Evolutionary conservation across 139 green algal species (phyloP).

Genomic region (Coccomyxa sp.): DNA sequence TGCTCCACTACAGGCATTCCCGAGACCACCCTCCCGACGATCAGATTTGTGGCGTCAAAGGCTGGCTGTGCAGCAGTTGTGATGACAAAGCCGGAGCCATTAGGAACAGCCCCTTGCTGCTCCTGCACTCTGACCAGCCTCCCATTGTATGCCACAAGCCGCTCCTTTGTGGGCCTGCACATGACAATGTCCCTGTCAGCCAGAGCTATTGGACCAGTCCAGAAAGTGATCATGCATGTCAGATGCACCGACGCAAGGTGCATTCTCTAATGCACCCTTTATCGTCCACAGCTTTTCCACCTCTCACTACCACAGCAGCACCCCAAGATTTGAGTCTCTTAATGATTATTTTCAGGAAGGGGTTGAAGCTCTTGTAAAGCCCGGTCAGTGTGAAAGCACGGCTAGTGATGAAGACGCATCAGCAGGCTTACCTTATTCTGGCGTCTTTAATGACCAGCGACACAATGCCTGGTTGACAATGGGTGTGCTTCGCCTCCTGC

Average conservation of each 20-base stretch:
- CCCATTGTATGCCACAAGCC: constrained; percentile 49
- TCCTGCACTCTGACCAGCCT: constrained; percentile 58
- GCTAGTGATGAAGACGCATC: no score
- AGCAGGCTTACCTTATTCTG: constrained; percentile 5
- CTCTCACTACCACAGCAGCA: not conserved
- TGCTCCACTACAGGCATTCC: constrained; percentile 42
- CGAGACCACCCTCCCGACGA: constrained; percentile 49
- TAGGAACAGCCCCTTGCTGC: constrained; percentile 31
- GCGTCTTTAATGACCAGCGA: constrained; percentile 22
- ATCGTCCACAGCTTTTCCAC: not conserved
- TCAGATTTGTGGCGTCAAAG: constrained; percentile 52
- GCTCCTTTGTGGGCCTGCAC: constrained; percentile 31
- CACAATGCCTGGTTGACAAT: constrained; percentile 15
- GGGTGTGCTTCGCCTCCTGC: not conserved
- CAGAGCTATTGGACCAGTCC: not conserved
- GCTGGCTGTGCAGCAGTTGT: constrained; percentile 30
- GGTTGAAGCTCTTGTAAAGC: no score
- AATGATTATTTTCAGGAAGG: no score
- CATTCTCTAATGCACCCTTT: not conserved
- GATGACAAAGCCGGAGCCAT: constrained; percentile 54
- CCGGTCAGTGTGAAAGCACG: no score
- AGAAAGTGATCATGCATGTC: not conserved
- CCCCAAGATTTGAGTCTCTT: not conserved
- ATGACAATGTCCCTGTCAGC: not conserved
- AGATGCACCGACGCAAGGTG: not conserved